Evolutionary conservation across 805 yeast genomes (phyloP).

Genomic region (Ogataea zsoltii): DNA sequence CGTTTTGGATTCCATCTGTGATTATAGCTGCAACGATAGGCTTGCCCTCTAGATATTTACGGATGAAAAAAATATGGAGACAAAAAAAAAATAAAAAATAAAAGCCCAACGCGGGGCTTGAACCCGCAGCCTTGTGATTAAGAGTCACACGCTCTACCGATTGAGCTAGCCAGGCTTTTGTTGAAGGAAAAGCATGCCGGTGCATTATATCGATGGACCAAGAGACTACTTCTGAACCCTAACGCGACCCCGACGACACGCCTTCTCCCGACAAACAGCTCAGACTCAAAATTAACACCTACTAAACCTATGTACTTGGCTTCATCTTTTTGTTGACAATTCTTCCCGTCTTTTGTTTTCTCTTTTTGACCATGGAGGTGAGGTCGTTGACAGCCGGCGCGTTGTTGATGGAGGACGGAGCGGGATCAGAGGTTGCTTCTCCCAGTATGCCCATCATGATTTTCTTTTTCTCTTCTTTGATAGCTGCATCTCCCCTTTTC

Average conservation of each 20-base stretch:
- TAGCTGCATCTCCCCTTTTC: slow-evolving; percentile 49
- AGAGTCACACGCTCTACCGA: slow-evolving; percentile 31
- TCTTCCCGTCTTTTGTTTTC: slow-evolving; percentile 25
- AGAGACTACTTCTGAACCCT: too few species aligned
- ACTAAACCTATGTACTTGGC: slow-evolving; percentile 4
- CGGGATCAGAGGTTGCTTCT: slow-evolving; percentile 33
- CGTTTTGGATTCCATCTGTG: too few species aligned
- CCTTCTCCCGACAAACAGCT: too few species aligned
- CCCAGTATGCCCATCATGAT: slow-evolving; percentile 61
- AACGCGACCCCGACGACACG: too few species aligned
- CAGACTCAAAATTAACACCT: slow-evolving; percentile 1
- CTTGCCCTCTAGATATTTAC: too few species aligned
- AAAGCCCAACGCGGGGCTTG: slow-evolving; percentile 28
- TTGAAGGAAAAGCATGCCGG: neutral
- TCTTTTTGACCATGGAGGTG: slow-evolving; percentile 61
- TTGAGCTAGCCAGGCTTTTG: slow-evolving; percentile 28
- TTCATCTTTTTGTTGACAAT: slow-evolving; percentile 20
- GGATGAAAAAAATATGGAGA: too few species aligned
- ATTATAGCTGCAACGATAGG: too few species aligned
- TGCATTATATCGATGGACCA: neutral
- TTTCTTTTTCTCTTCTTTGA: slow-evolving; percentile 51
- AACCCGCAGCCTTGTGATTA: slow-evolving; percentile 29
- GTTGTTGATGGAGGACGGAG: slow-evolving; percentile 16
- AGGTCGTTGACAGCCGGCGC: slow-evolving; percentile 54
- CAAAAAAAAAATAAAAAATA: neutral